phyloP scores from a whole-genome alignment of 192 early-diverging fungal genomes.

The Linderina pennispora region DNA sequence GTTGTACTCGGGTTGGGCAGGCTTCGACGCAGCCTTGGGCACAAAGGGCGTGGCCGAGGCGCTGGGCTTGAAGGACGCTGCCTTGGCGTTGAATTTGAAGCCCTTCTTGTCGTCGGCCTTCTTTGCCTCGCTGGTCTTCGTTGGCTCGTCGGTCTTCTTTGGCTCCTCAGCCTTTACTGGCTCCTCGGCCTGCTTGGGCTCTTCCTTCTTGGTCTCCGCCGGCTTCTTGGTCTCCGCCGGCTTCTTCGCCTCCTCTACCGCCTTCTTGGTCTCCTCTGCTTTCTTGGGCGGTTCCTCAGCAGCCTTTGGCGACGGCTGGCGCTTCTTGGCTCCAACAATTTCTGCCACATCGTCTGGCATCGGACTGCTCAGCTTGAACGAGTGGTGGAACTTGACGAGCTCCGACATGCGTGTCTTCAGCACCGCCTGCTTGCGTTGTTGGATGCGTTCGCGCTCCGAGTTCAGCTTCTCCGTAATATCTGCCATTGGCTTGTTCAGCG shows the following conservation, averaged over 20 bases:
- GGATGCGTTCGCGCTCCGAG: constrained; percentile 70
- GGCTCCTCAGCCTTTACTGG: background rate
- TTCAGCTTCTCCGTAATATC: constrained; percentile 55
- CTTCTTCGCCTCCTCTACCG: no score
- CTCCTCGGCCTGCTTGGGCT: background rate
- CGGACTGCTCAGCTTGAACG: constrained; percentile 74
- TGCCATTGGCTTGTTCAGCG: constrained; percentile 50
- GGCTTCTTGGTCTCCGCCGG: background rate
- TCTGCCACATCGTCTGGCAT: constrained; percentile 77
- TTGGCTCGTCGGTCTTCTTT: constrained; percentile 2
- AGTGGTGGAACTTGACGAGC: constrained; percentile 72
- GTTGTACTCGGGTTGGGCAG: constrained; percentile 29
- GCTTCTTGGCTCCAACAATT: constrained; percentile 59
- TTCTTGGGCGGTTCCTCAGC: background rate
- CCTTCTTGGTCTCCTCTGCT: background rate
- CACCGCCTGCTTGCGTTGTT: constrained; percentile 67
- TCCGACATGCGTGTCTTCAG: constrained; percentile 71
- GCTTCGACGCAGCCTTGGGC: constrained; percentile 49
- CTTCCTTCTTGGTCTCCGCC: background rate
- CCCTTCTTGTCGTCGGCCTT: constrained; percentile 16
- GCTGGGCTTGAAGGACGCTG: constrained; percentile 72
- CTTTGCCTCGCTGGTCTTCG: constrained; percentile 1
- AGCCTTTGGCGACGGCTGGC: background rate
- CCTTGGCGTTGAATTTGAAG: constrained; percentile 71
- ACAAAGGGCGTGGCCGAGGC: constrained; percentile 62